Base-by-base conservation (phyloP, 805 yeast genomes). In the Lachancea kluyveri region DNA sequence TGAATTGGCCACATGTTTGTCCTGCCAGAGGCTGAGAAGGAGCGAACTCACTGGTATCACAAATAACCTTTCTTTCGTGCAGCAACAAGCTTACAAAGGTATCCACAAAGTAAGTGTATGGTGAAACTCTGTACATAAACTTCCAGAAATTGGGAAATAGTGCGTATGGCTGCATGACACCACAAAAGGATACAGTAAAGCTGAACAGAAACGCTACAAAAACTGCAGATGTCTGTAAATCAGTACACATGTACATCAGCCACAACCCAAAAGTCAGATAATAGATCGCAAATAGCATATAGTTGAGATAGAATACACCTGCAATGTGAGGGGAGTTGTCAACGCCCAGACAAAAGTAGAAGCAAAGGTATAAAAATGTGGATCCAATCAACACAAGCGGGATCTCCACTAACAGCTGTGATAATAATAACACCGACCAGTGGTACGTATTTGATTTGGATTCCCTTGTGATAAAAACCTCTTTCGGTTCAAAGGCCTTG, bases 141-240 rank as follows among this genome's bases (percentile, higher is more conserved):
- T 65, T 61, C 83, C 84, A 83, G 63, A 84, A 84, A 1, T 81
- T 73, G 9, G 90, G 88, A 74, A 74, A 57, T 48, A 64, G 32
- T 45, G 47, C 12, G 55, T 61, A 48, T 48, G 62, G 42, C 41
- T 48, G 51, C 52, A 54, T 51, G 26, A 60, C 60, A 54, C 64
- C 64, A 55, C 63, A 56, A 46, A 59, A 59, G 6, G 58, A 45
- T 30, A 59, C 52, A 34, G 57, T 45, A 24, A 58, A 49, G 31
- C 62, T 48, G 30, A 55, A 49, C 17, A 57, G 42, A 28, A 57
- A 60, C 20, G 81, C 70, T 17, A 70, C 64, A 18, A 79, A 60
- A 29, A 78, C 79, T 25, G 76, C 71, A 8, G 88, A 84, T 5
- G 85, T 68, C 31, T 79, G 77, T 31, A 80, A 68, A 54, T 80